Conservation (phyloP, 75 land plant genomes). For the Isoetes taiwanensis region DNA sequence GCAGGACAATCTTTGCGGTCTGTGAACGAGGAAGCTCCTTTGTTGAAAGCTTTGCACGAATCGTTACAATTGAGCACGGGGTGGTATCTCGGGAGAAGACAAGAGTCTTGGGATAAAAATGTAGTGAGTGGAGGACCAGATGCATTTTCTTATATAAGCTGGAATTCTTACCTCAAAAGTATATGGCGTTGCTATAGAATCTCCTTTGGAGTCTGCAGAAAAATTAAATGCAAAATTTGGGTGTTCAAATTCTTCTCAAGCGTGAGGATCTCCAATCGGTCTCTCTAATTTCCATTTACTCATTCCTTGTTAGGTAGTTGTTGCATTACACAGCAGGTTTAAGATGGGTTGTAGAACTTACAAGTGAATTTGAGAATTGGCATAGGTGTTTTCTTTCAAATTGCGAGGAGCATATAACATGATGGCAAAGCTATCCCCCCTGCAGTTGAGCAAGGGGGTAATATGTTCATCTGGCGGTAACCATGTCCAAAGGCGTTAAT, state of each 20-base stretch:
- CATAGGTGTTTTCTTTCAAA: slow-evolving; percentile 78
- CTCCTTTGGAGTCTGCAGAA: slow-evolving; percentile 44
- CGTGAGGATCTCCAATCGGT: slow-evolving; percentile 75
- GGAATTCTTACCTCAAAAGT: slow-evolving; percentile 44
- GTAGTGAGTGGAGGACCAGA: not conserved
- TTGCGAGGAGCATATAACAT: slow-evolving; percentile 86
- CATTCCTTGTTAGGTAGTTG: not conserved
- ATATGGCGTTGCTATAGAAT: slow-evolving; percentile 60
- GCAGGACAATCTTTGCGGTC: too few species aligned
- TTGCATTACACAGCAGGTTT: not conserved
- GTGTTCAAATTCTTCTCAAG: slow-evolving; percentile 46
- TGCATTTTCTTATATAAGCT: slow-evolving; percentile 45
- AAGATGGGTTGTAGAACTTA: not conserved
- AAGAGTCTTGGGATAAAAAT: not conserved
- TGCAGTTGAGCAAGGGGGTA: slow-evolving; percentile 30
- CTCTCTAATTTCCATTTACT: not conserved
- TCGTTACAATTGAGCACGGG: slow-evolving; percentile 40
- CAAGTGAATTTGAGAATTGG: not conserved
- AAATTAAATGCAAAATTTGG: slow-evolving; percentile 40
- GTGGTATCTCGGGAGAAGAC: slow-evolving; percentile 22
- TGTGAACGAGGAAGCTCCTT: too few species aligned
- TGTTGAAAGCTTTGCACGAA: slow-evolving; percentile 14
- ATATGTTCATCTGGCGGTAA: slow-evolving; percentile 49
- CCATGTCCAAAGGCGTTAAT: slow-evolving; percentile 53
- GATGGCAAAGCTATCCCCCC: slow-evolving; percentile 42